phyloP scores from a whole-genome alignment of 139 green algal genomes.

The Closterium sp. region DNA sequence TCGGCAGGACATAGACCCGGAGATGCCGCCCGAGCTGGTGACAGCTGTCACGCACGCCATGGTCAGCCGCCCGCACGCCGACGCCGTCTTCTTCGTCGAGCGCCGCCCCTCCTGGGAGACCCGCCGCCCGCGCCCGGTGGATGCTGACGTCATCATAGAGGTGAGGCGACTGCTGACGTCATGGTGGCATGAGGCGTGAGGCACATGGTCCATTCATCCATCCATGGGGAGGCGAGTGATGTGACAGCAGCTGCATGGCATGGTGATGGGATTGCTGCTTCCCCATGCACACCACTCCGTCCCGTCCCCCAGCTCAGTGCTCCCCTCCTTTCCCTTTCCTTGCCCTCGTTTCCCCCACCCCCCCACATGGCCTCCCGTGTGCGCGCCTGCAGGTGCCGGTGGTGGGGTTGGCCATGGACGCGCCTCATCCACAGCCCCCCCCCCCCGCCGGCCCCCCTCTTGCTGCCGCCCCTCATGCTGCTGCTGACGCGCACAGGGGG shows the following conservation, averaged over 20 bases:
- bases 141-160: constrained; percentile 31
- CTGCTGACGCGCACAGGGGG: not conserved
- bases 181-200: not conserved
- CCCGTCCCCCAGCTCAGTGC: not conserved
- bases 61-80: not conserved
- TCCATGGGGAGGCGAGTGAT: too few species aligned
- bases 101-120: constrained; percentile 18
- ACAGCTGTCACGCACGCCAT: constrained; percentile 7
- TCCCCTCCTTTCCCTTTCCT: not conserved
- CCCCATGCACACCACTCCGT: not conserved
- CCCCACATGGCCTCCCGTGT: too few species aligned
- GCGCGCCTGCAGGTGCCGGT: not conserved
- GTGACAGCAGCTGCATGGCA: not conserved
- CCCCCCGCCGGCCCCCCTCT: not conserved
- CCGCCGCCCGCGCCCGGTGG: not conserved
- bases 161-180: constrained; percentile 12
- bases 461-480: not conserved
- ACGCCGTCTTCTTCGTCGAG: not conserved
- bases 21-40: constrained; percentile 40
- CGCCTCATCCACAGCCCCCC: not conserved
- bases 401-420: not conserved
- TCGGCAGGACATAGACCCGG: constrained; percentile 34
- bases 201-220: not conserved
- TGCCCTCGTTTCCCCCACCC: not conserved
- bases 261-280: not conserved